Base-by-base conservation (phyloP, 2,329 filamentous ascomycete genomes). In the Fusarium concolor region DNA sequence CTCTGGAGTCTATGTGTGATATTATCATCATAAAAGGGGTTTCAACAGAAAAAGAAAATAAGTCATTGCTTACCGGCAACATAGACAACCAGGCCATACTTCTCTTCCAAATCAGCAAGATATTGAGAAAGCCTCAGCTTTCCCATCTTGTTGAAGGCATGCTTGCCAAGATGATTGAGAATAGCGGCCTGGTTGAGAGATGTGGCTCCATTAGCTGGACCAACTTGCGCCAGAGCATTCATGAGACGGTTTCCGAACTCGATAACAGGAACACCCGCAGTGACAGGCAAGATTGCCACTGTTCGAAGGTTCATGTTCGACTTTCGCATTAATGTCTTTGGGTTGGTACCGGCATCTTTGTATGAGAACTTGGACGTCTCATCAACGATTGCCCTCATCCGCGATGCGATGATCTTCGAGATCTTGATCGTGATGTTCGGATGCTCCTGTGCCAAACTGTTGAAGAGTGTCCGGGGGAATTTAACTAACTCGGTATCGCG, bases 361-460 rank as follows among this genome's bases (percentile, higher is more conserved):
- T 86, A 84, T 53, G 89, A 84, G 38, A 90, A 86, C 35, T 88
- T 86, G 17, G 92, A 81, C 3, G 93, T 92, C 72, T 94, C 91
- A 71, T 98, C 93, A 20, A 98, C 88, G 38, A 97, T 81, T 41
- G 92, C 88, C 63, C 95, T 87, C 96, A 99, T 98, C 5, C 96
- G 89, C 35, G 94, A 94, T 0, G 96, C 96, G 73, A 99, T 97
- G 71, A 99, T 96, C 79, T 98, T 99, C 2, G 96, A 98, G 28
- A 99, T 97, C 79, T 98, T 97, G 78, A 99, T 98, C 0, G 96
- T 98, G 75, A 99, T 99, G 42, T 94, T 96, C 7, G 96, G 96
- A 75, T 99, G 96, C 75, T 99, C 96, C 76, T 97, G 91, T 1
- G 96, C 96, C 53, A 99, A 87, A 75, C 96, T 99, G 83, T 99